Conservation (phyloP, 306 rosid genomes). For the Abrus pulchellus region DNA sequence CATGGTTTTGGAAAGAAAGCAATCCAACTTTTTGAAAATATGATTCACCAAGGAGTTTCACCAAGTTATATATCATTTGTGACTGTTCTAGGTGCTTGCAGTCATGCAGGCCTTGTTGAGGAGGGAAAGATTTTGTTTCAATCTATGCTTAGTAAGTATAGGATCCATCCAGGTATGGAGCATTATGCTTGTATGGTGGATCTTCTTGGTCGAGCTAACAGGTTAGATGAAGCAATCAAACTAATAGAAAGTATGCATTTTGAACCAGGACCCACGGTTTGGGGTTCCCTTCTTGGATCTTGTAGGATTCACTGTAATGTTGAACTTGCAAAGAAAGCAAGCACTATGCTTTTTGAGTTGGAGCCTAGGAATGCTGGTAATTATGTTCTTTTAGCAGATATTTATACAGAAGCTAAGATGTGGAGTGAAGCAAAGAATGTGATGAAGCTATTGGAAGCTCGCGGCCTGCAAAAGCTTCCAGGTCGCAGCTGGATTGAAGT, state of each 20-base stretch:
- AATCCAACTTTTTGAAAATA: slow-evolving; percentile 69
- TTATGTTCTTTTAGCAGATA: slow-evolving; percentile 88
- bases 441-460: slow-evolving; percentile 69
- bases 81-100: slow-evolving; percentile 88
- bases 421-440: slow-evolving; percentile 79
- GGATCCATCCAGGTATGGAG: slow-evolving; percentile 76
- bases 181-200: slow-evolving; percentile 96
- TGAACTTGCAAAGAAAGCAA: slow-evolving; percentile 86
- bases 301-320: slow-evolving; percentile 87
- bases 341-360: slow-evolving; percentile 72
- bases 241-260: slow-evolving; percentile 75
- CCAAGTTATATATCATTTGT: slow-evolving; percentile 78
- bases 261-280: slow-evolving; percentile 84
- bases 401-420: slow-evolving; percentile 79
- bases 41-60: slow-evolving; percentile 70
- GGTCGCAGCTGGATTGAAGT: slow-evolving; percentile 95
- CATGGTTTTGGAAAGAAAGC: slow-evolving; percentile 88
- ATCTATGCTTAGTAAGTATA: slow-evolving; percentile 68
- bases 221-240: slow-evolving; percentile 82
- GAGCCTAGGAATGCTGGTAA: slow-evolving; percentile 92
- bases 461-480: slow-evolving; percentile 75
- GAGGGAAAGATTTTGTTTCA: slow-evolving; percentile 77
- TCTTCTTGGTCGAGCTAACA: slow-evolving; percentile 93
- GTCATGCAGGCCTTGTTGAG: slow-evolving; percentile 85
- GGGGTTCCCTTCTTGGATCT: slow-evolving; percentile 95